A percentile compares a stretch with the other conserved stretches of the same genome.
These are phyloP conservation scores for Glycine soja DNA, from an alignment of 306 rosid species.

Conservation along the genomic window DNA sequence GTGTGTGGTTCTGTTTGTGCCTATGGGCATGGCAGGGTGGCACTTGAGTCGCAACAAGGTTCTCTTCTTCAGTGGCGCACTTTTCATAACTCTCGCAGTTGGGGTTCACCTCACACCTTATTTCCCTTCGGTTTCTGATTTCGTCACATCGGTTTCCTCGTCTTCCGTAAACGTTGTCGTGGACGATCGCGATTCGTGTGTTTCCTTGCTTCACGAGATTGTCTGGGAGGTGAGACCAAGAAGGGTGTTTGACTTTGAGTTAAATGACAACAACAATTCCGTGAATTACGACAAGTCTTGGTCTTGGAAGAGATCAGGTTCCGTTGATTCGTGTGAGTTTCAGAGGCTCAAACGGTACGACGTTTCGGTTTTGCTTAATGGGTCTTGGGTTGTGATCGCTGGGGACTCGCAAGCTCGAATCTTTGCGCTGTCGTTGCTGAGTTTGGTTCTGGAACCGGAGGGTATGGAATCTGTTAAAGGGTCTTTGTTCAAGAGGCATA, in stretches of 20 bases:
- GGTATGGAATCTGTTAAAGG: conserved; percentile 53
- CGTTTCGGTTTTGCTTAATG: conserved; percentile 81
- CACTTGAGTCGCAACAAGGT: conserved; percentile 95
- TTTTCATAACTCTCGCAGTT: conserved; percentile 90
- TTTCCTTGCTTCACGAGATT: conserved; percentile 75
- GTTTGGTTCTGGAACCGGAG: conserved; percentile 65
- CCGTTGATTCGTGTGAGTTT: conserved; percentile 66
- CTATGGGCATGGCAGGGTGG: conserved; percentile 98
- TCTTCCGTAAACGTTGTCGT: conserved; percentile 57
- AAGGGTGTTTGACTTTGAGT: conserved; percentile 49
- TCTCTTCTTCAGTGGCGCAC: conserved; percentile 92
- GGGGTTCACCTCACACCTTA: conserved; percentile 93
- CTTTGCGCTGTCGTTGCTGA: conserved; percentile 62
- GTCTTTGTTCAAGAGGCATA: conserved; percentile 76
- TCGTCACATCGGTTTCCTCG: conserved; percentile 69
- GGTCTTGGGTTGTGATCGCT: conserved; percentile 88
- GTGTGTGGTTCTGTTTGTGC: conserved; percentile 84
- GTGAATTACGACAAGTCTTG: conserved; percentile 65
- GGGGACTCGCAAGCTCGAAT: conserved; percentile 92
- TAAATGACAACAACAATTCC: conserved; percentile 57
- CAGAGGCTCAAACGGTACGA: conserved; percentile 63
- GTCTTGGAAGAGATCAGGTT: conserved; percentile 63
- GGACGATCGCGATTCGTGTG: conserved; percentile 77
- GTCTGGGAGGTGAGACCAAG: conserved; percentile 65
- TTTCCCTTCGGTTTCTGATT: conserved; percentile 80